Percentiles rank a stretch among this genome's conserved stretches.
phyloP scores from a whole-genome alignment of 306 rosid species.

The Sesbania bispinosa region DNA sequence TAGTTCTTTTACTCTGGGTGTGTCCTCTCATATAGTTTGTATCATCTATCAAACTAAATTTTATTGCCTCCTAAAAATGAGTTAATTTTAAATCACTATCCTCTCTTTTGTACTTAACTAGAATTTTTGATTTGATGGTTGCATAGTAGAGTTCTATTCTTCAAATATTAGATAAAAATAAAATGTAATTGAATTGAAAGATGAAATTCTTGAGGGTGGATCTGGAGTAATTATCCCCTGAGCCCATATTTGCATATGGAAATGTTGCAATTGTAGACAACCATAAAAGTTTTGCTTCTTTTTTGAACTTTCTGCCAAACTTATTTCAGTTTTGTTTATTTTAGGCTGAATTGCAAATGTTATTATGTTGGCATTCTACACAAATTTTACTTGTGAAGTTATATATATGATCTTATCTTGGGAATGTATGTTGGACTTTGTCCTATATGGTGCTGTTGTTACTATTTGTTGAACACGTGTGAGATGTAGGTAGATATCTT shows the following conservation, averaged over 20 bases:
- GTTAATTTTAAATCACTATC: background rate
- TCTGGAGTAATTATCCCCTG: background rate
- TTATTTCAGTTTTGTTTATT: background rate
- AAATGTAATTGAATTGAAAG: background rate
- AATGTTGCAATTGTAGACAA: background rate
- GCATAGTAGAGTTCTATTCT: background rate
- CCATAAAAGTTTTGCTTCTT: background rate
- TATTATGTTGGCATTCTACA: too few species aligned
- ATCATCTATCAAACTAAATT: background rate
- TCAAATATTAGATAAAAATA: constrained; percentile 9
- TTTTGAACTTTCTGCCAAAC: background rate
- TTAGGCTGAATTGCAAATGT: too few species aligned
- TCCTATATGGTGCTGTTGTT: background rate
- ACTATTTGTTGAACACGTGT: background rate
- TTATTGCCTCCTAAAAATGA: background rate
- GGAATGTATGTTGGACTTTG: background rate
- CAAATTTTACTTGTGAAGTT: background rate
- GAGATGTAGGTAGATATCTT: background rate
- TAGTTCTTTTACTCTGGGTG: background rate
- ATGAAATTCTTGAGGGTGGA: constrained; percentile 7
- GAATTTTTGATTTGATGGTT: background rate
- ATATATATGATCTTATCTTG: background rate
- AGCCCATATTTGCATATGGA: background rate
- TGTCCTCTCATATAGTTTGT: background rate
- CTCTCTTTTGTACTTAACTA: background rate